Conservation (phyloP, 768 basidiomycete genomes). For the Xerocomellus chrysenteron region DNA sequence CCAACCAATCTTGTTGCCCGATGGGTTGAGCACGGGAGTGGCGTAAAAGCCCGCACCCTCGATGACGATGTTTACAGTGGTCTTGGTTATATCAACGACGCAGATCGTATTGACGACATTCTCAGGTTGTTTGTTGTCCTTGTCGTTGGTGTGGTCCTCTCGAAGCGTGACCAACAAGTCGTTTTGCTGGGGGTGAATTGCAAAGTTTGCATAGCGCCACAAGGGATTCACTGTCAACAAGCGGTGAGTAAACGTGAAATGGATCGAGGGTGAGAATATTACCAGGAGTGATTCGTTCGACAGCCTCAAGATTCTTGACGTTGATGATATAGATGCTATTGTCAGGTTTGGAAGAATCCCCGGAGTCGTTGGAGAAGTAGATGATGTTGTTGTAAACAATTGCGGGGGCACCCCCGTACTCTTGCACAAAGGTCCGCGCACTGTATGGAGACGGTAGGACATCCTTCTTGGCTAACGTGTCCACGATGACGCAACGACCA, state of each 20-base stretch:
- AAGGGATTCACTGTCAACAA: slow-evolving; percentile 15
- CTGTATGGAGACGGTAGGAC: slow-evolving; percentile 53
- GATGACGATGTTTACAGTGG: slow-evolving; percentile 40
- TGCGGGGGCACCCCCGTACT: slow-evolving; percentile 67
- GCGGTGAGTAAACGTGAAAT: not conserved
- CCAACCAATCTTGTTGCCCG: slow-evolving; percentile 57
- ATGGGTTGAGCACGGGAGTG: slow-evolving; percentile 51
- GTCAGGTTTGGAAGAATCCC: slow-evolving; percentile 17
- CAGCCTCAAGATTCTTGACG: no score
- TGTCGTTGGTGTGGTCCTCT: slow-evolving; percentile 60
- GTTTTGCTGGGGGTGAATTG: slow-evolving; percentile 49
- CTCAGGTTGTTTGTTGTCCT: slow-evolving; percentile 31
- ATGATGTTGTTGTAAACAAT: slow-evolving; percentile 45
- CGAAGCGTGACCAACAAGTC: slow-evolving; percentile 55
- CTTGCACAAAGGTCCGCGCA: slow-evolving; percentile 55
- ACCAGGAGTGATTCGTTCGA: slow-evolving; percentile 52
- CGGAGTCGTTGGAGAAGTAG: slow-evolving; percentile 57
- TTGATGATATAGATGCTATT: slow-evolving; percentile 45
- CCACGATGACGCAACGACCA: slow-evolving; percentile 54
- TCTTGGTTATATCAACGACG: slow-evolving; percentile 43
- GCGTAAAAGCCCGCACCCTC: slow-evolving; percentile 69
- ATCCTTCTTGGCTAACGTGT: slow-evolving; percentile 43
- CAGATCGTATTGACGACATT: slow-evolving; percentile 48
- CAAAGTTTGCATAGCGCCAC: slow-evolving; percentile 51
- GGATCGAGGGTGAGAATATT: slow-evolving; percentile 1